Base-by-base conservation (phyloP, 2,329 filamentous ascomycete species). In the Coniella lustricola region DNA sequence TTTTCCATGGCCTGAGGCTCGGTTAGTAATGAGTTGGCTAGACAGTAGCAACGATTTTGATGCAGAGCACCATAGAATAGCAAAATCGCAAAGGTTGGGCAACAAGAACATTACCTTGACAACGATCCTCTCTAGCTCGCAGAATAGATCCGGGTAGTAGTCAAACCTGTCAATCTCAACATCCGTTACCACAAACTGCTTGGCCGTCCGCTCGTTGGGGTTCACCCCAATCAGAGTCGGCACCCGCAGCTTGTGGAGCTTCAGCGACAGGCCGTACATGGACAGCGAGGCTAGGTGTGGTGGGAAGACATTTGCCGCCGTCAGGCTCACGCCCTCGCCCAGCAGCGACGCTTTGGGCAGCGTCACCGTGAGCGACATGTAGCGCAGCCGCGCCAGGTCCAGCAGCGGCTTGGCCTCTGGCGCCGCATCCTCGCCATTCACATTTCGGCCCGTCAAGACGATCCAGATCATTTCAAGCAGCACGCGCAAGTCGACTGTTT, bases 181-280 rank as follows among this genome's bases (percentile, higher is more conserved):
- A 48, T 77, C 82, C 9, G 78, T 73, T 14, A 84, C 66, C 1
- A 88, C 74, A 44, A 84, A 74, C 66, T 90, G 85, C 64, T 80
- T 85, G 3, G 72, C 75, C 32, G 66, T 55, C 53, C 86, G 70
- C 71, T 90, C 86, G 57, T 89, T 85, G 18, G 69, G 63, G 58
- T 90, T 89, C 22, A 90, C 77, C 1, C 86, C 86, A 40, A 90
- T 78, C 43, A 90, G 63, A 29, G 79, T 81, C 21, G 85, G 82
- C 9, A 88, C 72, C 33, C 73, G 73, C 44, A 90, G 62, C 17
- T 76, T 73, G 40, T 74, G 72, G 8, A 88, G 62, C 33, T 70
- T 69, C 39, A 85, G 61, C 34, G 50, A 60, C 52, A 56, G 60
- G 57, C 57, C 64, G 17, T 64, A 62, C 22, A 56, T 56, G 3